Conservation (phyloP, 2,329 filamentous ascomycete species). For the Tricladium varicosporioides region DNA sequence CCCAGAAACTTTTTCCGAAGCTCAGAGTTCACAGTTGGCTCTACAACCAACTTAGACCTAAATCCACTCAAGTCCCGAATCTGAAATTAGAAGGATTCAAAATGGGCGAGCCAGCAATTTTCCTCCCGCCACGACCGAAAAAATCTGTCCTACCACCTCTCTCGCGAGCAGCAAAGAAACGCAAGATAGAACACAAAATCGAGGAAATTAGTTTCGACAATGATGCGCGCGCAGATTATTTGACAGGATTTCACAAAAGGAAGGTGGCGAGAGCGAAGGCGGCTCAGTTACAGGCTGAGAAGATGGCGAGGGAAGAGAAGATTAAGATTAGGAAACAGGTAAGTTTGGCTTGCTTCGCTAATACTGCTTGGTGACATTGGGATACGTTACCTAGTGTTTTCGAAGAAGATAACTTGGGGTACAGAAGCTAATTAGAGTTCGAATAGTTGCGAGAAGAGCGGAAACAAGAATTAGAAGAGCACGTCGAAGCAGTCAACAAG, state of each 20-base stretch:
- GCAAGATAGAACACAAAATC: constrained; percentile 54
- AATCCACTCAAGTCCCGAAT: background rate
- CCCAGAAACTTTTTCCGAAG: constrained; percentile 2
- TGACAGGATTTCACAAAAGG: constrained; percentile 96
- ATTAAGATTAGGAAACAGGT: constrained; percentile 75
- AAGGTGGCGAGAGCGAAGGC: constrained; percentile 82
- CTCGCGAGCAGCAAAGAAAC: constrained; percentile 53
- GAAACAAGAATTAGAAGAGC: constrained; percentile 75
- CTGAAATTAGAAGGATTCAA: background rate
- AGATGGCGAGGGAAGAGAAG: constrained; percentile 75
- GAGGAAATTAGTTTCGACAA: constrained; percentile 87
- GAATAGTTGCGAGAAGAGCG: constrained; percentile 77
- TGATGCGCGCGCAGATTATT: constrained; percentile 75
- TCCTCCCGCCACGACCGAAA: constrained; percentile 58
- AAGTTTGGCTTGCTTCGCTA: constrained; percentile 27
- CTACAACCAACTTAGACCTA: background rate
- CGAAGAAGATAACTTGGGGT: too few species aligned
- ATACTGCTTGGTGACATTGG: background rate
- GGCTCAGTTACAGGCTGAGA: constrained; percentile 77
- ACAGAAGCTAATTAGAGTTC: too few species aligned
- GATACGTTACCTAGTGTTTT: background rate
- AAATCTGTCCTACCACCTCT: constrained; percentile 54
- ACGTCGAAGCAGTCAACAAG: constrained; percentile 72
- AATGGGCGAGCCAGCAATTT: constrained; percentile 38
- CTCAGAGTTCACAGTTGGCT: background rate